A percentile compares a stretch with the other conserved stretches of the same genome.
These are phyloP conservation scores for Prillingera fragicola DNA, from an alignment of 1,284 basidiomycete species.

Conservation along the genomic window DNA sequence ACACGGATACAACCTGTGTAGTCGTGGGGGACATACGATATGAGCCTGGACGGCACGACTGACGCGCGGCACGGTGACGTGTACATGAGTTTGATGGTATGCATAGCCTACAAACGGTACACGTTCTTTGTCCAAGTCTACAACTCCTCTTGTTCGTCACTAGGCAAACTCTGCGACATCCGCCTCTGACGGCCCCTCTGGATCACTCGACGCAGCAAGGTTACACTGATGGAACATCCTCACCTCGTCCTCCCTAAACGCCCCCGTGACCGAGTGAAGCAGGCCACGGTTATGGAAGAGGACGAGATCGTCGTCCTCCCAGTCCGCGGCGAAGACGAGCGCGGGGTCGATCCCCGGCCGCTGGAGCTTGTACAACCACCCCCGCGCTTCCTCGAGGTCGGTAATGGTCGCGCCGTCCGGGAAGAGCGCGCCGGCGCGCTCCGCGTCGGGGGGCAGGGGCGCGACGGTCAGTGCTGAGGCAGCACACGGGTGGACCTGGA, in stretches of 20 bases:
- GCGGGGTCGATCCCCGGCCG: slow-evolving; percentile 68
- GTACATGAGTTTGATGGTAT: too few relatives aligned
- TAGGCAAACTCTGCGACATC: slow-evolving; percentile 62
- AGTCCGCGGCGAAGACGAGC: slow-evolving; percentile 53
- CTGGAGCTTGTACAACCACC: slow-evolving; percentile 69
- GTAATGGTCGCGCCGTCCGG: slow-evolving; percentile 68
- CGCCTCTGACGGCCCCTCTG: slow-evolving; percentile 58
- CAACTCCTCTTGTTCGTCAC: background rate
- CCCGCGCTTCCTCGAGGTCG: slow-evolving; percentile 65
- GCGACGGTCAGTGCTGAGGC: slow-evolving; percentile 57
- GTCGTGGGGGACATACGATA: too few relatives aligned
- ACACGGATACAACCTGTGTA: too few relatives aligned
- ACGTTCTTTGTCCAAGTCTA: too few relatives aligned
- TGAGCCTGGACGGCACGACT: too few relatives aligned
- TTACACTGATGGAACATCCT: slow-evolving; percentile 78
- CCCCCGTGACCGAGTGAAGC: slow-evolving; percentile 70
- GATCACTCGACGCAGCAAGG: slow-evolving; percentile 67
- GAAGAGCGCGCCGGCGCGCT: slow-evolving; percentile 51
- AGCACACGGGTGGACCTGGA: slow-evolving; percentile 70
- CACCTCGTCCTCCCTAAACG: slow-evolving; percentile 63
- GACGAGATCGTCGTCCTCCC: slow-evolving; percentile 60
- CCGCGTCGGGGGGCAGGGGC: slow-evolving; percentile 56
- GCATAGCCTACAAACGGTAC: too few relatives aligned
- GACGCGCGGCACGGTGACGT: too few relatives aligned
- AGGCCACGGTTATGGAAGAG: slow-evolving; percentile 71